These are phyloP conservation scores for Haplographium delicatum DNA, from an alignment of 495 filamentous ascomycete species.

Conservation along the genomic window DNA sequence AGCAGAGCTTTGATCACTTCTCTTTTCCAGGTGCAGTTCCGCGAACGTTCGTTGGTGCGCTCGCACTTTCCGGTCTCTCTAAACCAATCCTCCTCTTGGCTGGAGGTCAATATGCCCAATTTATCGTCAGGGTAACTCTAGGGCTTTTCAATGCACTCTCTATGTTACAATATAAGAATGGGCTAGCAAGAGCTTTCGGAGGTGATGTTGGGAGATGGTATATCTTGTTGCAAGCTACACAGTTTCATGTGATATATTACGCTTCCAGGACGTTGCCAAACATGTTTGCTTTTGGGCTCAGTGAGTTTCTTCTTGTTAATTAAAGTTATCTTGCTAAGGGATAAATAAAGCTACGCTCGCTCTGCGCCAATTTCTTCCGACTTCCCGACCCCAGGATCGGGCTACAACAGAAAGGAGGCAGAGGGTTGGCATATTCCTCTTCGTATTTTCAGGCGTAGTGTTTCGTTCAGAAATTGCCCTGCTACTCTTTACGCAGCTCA, in stretches of 20 bases:
- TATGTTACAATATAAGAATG: conserved; percentile 57
- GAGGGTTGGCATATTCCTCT: conserved; percentile 55
- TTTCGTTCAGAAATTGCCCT: conserved; percentile 90
- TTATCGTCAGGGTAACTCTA: conserved; percentile 66
- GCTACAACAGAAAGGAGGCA: conserved; percentile 13
- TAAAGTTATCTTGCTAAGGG: conserved; percentile 23
- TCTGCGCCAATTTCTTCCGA: conserved; percentile 63
- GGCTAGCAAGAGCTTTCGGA: conserved; percentile 65
- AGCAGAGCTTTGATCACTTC: conserved; percentile 77
- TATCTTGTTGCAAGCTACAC: conserved; percentile 70
- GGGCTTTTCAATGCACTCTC: conserved; percentile 72
- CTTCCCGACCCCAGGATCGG: conserved; percentile 29
- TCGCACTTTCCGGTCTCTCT: conserved; percentile 62
- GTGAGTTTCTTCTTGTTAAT: conserved; percentile 36
- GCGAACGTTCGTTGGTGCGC: conserved; percentile 78
- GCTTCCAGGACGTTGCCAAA: conserved; percentile 90
- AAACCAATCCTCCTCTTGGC: conserved; percentile 52
- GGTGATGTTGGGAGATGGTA: conserved; percentile 72
- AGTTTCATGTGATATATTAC: conserved; percentile 94
- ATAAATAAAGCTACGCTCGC: conserved; percentile 55
- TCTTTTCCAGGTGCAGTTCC: conserved; percentile 88
- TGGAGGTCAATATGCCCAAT: conserved; percentile 36
- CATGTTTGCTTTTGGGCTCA: conserved; percentile 89
- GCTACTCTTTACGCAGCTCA: conserved; percentile 56
- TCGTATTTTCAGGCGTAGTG: conserved; percentile 78